Conservation (phyloP, 306 rosid genomes). For the Inga oerstediana region DNA sequence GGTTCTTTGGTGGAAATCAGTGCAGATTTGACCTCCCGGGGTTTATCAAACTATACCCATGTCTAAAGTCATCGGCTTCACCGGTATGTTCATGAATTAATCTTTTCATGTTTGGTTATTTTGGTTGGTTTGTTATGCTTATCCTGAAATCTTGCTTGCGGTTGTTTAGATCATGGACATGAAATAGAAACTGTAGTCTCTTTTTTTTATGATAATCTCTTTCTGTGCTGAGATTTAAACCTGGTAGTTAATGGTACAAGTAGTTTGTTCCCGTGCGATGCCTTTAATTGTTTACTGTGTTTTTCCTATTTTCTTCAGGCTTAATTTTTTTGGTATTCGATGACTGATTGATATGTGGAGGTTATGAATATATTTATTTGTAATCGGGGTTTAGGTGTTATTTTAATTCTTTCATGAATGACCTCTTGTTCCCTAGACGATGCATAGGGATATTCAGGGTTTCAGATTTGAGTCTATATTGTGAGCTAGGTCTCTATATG, state of each 20-base stretch:
- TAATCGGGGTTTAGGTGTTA: neutral
- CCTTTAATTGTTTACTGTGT: neutral
- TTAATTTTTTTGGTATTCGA: neutral
- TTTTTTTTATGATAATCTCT: neutral
- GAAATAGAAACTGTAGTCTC: conserved; percentile 1
- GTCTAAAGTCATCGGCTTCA: conserved; percentile 80
- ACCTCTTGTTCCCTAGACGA: conserved; percentile 9
- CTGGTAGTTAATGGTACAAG: conserved; percentile 23
- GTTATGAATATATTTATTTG: conserved; percentile 2
- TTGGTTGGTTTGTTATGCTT: neutral
- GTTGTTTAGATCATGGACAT: conserved; percentile 25
- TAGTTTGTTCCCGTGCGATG: neutral
- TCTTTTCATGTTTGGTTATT: neutral
- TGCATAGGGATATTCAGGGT: conserved; percentile 14
- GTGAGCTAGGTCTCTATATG: neutral
- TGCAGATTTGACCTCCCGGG: conserved; percentile 50
- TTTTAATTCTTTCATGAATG: neutral
- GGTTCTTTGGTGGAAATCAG: conserved; percentile 52
- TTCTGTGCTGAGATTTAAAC: neutral
- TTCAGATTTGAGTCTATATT: neutral
- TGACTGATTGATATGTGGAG: neutral
- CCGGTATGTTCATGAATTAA: conserved; percentile 53
- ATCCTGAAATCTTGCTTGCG: conserved; percentile 1
- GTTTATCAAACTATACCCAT: conserved; percentile 59
- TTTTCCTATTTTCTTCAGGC: neutral